Percentiles rank a stretch among this genome's conserved stretches.
Evolutionary conservation across 306 rosid species (phyloP).

Genomic region (Ormosia semicastrata): DNA sequence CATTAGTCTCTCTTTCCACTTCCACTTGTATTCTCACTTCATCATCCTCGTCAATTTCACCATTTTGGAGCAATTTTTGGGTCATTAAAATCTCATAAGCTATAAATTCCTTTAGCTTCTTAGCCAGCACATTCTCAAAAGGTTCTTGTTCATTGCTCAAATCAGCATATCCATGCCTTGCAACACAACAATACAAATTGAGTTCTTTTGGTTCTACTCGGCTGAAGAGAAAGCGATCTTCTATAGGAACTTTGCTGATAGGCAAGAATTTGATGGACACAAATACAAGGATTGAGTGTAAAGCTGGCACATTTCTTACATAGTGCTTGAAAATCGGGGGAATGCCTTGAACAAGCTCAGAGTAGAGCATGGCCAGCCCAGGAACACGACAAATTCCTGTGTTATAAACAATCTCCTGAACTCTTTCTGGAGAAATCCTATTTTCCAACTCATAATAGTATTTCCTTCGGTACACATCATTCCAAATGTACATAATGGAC

Average conservation of each 20-base stretch:
- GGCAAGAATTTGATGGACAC: constrained; percentile 72
- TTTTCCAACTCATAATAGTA: constrained; percentile 61
- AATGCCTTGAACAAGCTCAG: constrained; percentile 84
- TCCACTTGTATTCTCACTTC: background rate
- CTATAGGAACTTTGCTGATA: constrained; percentile 52
- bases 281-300: constrained; percentile 65
- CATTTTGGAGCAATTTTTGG: background rate
- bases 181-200: constrained; percentile 62
- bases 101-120: constrained; percentile 49
- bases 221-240: constrained; percentile 67
- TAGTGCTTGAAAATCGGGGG: constrained; percentile 90
- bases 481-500: constrained; percentile 71
- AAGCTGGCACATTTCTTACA: constrained; percentile 56
- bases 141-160: constrained; percentile 53
- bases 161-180: constrained; percentile 70
- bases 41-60: background rate
- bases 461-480: constrained; percentile 58
- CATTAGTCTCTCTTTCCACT: constrained; percentile 34
- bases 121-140: constrained; percentile 54
- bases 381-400: constrained; percentile 36
- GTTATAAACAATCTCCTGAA: constrained; percentile 31
- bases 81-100: constrained; percentile 4
- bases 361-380: constrained; percentile 74
- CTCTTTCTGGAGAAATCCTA: constrained; percentile 48
- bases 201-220: constrained; percentile 53